Conservation (phyloP, 2,329 filamentous ascomycete species). For the Cladophialophora exuberans region DNA sequence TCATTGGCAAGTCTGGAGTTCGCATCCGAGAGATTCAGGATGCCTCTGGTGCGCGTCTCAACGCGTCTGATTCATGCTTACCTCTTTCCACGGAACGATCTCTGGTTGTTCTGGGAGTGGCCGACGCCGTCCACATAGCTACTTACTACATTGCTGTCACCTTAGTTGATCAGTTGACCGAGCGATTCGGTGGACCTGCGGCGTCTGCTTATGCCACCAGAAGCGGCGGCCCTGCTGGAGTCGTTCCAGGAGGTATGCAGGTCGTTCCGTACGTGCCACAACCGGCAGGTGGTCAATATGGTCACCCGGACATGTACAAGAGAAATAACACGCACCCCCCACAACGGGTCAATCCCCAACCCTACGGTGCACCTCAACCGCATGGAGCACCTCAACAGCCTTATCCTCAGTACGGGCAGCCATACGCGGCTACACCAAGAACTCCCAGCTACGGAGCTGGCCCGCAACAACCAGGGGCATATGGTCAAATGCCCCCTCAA, state of each 20-base stretch:
- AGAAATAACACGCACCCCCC: constrained; percentile 72
- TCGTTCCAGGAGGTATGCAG: constrained; percentile 96
- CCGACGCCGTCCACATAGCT: constrained; percentile 97
- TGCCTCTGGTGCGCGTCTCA: constrained; percentile 91
- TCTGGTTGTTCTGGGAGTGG: constrained; percentile 96
- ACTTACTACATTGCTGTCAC: constrained; percentile 99
- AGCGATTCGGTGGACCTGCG: constrained; percentile 91
- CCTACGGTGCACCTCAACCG: constrained; percentile 70
- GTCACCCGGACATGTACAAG: constrained; percentile 81
- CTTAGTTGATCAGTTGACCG: constrained; percentile 94
- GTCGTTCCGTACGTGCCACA: constrained; percentile 98
- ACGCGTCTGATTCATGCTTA: constrained; percentile 92
- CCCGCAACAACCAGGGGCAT: constrained; percentile 74
- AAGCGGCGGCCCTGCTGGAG: constrained; percentile 88
- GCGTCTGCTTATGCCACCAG: constrained; percentile 97
- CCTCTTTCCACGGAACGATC: constrained; percentile 95
- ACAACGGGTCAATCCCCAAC: constrained; percentile 69
- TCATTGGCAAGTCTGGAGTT: constrained; percentile 95
- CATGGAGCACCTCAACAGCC: constrained; percentile 63
- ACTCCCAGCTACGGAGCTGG: constrained; percentile 75
- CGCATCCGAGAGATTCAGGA: constrained; percentile 98
- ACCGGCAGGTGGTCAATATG: constrained; percentile 88
- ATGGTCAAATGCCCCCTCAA: constrained; percentile 64
- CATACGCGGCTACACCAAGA: constrained; percentile 77
- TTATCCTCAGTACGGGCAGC: constrained; percentile 59